A percentile compares a stretch with the other conserved stretches of the same genome.
These are phyloP conservation scores for Clavaria fumosa DNA, from an alignment of 768 basidiomycete genomes.

Conservation along the genomic window DNA sequence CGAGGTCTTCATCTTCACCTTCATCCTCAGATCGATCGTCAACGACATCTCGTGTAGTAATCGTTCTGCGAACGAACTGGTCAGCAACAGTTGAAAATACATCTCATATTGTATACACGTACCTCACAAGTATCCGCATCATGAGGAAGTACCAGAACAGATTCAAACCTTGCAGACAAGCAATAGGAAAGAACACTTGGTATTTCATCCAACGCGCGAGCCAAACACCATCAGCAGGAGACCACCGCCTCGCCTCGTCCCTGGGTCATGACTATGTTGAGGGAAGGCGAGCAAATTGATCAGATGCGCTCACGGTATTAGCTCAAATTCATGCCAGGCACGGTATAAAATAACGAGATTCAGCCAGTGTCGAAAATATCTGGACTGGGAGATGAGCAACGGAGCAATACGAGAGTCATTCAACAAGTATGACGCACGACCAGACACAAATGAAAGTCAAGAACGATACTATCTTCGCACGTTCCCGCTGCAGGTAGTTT, in stretches of 20 bases:
- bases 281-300: not conserved
- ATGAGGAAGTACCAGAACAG: slow-evolving; percentile 90
- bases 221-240: slow-evolving; percentile 48
- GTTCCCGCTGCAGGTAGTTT: slow-evolving; percentile 69
- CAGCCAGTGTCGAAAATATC: slow-evolving; percentile 88
- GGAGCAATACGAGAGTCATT: not conserved
- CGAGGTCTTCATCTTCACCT: slow-evolving; percentile 11
- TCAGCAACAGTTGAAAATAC: slow-evolving; percentile 8
- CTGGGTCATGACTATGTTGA: slow-evolving; percentile 20
- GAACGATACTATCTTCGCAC: slow-evolving; percentile 48
- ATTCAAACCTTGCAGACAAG: slow-evolving; percentile 70
- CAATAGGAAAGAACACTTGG: slow-evolving; percentile 63
- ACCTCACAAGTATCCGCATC: slow-evolving; percentile 62
- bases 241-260: slow-evolving; percentile 39
- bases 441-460: slow-evolving; percentile 53
- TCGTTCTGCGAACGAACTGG: slow-evolving; percentile 26
- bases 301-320: slow-evolving; percentile 51
- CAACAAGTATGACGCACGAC: slow-evolving; percentile 44
- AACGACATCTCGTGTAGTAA: slow-evolving; percentile 29
- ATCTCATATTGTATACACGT: slow-evolving; percentile 13
- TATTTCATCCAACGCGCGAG: slow-evolving; percentile 65
- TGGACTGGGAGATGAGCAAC: slow-evolving; percentile 18
- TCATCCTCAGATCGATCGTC: slow-evolving; percentile 81
- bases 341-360: slow-evolving; percentile 81
- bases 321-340: slow-evolving; percentile 63